These are phyloP conservation scores for Coemansia sp. DNA, from an alignment of 192 early-diverging fungal species.

Conservation along the genomic window DNA sequence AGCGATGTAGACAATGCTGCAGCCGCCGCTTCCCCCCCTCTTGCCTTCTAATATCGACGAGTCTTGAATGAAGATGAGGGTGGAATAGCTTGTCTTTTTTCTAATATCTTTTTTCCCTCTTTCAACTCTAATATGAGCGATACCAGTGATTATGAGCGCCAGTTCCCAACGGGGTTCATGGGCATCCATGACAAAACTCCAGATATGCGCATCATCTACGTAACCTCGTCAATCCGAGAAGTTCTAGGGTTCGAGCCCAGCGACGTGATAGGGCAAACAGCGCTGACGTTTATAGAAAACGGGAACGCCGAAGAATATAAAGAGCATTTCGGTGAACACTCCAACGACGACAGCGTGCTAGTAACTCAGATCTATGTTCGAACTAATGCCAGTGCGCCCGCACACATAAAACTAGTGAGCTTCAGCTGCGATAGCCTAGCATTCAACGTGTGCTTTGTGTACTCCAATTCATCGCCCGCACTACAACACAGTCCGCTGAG, in stretches of 20 bases:
- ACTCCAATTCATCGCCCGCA: background rate
- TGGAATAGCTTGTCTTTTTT: background rate
- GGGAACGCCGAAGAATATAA: constrained; percentile 9
- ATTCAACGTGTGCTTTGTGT: constrained; percentile 15
- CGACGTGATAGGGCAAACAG: constrained; percentile 4
- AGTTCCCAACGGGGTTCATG: constrained; percentile 17
- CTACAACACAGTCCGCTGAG: background rate
- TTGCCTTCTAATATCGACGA: too few species aligned
- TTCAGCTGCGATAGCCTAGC: constrained; percentile 24
- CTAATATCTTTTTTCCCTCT: background rate
- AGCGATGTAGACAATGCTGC: background rate
- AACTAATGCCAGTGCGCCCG: background rate
- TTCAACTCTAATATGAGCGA: background rate
- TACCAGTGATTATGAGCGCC: background rate
- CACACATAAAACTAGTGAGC: constrained; percentile 13
- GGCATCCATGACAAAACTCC: constrained; percentile 39
- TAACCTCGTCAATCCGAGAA: constrained; percentile 15
- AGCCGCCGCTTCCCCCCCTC: too few species aligned
- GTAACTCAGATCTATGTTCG: background rate
- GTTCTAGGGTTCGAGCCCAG: constrained; percentile 9
- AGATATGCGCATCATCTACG: constrained; percentile 31
- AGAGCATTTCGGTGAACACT: background rate
- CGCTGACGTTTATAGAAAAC: constrained; percentile 5
- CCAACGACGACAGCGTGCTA: background rate
- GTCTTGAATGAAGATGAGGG: too few species aligned